phyloP scores from a whole-genome alignment of 2,329 filamentous ascomycete genomes.

The Diplodia seriata region DNA sequence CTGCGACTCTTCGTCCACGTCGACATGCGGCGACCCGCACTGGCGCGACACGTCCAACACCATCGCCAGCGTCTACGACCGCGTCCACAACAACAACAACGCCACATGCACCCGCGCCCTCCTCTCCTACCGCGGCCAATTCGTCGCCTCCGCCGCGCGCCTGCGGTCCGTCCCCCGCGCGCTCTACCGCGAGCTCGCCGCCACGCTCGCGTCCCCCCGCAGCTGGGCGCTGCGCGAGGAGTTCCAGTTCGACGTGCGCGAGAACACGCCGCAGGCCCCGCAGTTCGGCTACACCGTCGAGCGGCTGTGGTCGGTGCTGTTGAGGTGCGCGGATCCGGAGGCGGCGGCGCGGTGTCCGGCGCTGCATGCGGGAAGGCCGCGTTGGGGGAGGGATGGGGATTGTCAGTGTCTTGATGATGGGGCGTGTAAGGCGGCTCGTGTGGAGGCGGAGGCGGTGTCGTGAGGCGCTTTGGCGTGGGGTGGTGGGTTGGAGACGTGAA shows the following conservation, averaged over 20 bases:
- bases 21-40: slow-evolving; percentile 47
- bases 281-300: slow-evolving; percentile 43
- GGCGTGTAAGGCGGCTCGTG: no score
- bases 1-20: slow-evolving; percentile 42
- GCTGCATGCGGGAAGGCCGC: slow-evolving; percentile 38
- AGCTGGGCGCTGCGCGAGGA: slow-evolving; percentile 39
- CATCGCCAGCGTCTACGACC: slow-evolving; percentile 36
- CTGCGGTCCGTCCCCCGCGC: slow-evolving; percentile 47
- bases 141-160: slow-evolving; percentile 54
- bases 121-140: slow-evolving; percentile 57
- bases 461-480: no score
- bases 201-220: slow-evolving; percentile 36
- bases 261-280: slow-evolving; percentile 40
- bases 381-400: slow-evolving; percentile 39
- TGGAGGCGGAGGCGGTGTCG: no score
- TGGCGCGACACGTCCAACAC: no score
- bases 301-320: slow-evolving; percentile 42
- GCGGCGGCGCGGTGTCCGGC: slow-evolving; percentile 42
- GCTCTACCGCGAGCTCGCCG: slow-evolving; percentile 47
- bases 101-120: slow-evolving; percentile 25
- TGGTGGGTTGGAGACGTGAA: no score
- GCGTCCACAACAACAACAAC: slow-evolving; percentile 31
- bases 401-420: slow-evolving; percentile 41
- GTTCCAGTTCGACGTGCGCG: slow-evolving; percentile 36
- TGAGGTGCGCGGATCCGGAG: slow-evolving; percentile 40